Conservation (phyloP, 768 basidiomycete species). For the Rhizopogon salebrosus region DNA sequence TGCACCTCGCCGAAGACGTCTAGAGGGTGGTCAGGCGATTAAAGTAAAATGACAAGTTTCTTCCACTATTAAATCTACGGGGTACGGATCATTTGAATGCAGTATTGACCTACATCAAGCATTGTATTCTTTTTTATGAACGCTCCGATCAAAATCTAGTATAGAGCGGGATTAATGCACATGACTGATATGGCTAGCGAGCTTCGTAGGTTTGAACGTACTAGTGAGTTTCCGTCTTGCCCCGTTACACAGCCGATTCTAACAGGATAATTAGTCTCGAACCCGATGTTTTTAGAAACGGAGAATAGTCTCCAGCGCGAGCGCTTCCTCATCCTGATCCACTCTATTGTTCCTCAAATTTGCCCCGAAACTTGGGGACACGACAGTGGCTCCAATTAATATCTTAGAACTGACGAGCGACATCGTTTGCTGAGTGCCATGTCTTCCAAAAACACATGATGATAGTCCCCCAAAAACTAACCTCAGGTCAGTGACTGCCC, state of each 20-base stretch:
- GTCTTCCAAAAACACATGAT: background rate
- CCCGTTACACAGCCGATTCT: background rate
- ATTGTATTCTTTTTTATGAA: conserved; percentile 13
- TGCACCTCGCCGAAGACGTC: conserved; percentile 47
- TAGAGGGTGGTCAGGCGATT: conserved; percentile 49
- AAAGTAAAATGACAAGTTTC: conserved; percentile 44
- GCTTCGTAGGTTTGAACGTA: background rate
- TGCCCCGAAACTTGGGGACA: background rate
- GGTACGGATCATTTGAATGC: conserved; percentile 15
- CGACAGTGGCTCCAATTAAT: background rate
- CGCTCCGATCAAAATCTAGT: conserved; percentile 9
- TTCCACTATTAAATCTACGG: conserved; percentile 20
- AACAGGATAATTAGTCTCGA: background rate
- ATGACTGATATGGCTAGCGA: background rate
- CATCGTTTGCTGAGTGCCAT: background rate
- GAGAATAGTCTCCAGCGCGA: background rate
- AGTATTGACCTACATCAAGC: conserved; percentile 17
- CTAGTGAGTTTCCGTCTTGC: background rate
- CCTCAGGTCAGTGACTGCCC: background rate
- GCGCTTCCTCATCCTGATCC: background rate
- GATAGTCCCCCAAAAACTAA: background rate
- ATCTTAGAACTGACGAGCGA: background rate
- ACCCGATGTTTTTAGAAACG: background rate
- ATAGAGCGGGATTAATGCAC: background rate
- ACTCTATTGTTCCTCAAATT: background rate